Evolutionary conservation across 202 grass and related monocot species (phyloP), one percentile per base, ranked within the genome.

Genomic region (Alloteropsis angusta): DNA sequence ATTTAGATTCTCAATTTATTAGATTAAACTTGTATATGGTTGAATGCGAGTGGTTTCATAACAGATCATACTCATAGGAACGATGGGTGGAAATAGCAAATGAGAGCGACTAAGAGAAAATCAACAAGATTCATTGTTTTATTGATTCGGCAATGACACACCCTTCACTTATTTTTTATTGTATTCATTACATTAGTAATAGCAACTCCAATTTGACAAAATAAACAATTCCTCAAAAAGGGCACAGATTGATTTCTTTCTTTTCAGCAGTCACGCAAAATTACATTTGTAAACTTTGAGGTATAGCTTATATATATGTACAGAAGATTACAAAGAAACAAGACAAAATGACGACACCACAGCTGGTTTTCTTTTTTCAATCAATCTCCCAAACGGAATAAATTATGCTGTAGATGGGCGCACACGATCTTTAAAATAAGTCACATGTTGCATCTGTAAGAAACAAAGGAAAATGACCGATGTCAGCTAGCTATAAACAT

Each of bases 381-480:
- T 64, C 63, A 71, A 76, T 71, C 56, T 72, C 41, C 39, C 12
- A 63, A 42, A 75, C 11, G 1, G 12, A 82, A 44, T 55, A 67
- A 64, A 80, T 19, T 64, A 46, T 48, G 14, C 16, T 57, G 39
- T 21, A 38, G 62, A 75, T 41, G 53, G 26, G 16, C 9, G 50
- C 47, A 25, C 47, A 55, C 21, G 21, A 37, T 62, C 45, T 55
- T 63, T 45, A 30, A 65, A 70, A 63, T 55, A 80, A 80, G 35
- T 76, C 47, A 14, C 58, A 65, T 71, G 76, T 5, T 57, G 77
- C 48, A 76, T 65, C 86, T 88, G 86, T 44, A 71, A 6, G 76
- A 65, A 81, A 63, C 26, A 70, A 47, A 84, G 3, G 39, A 54
- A 71, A 84, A 76, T 0, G 18, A 26, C 70, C 30, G 21, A 11